Percentiles rank a stretch among this genome's conserved stretches.
phyloP scores from a whole-genome alignment of 257 asterid genomes.

The Jaltomata sinuosa region DNA sequence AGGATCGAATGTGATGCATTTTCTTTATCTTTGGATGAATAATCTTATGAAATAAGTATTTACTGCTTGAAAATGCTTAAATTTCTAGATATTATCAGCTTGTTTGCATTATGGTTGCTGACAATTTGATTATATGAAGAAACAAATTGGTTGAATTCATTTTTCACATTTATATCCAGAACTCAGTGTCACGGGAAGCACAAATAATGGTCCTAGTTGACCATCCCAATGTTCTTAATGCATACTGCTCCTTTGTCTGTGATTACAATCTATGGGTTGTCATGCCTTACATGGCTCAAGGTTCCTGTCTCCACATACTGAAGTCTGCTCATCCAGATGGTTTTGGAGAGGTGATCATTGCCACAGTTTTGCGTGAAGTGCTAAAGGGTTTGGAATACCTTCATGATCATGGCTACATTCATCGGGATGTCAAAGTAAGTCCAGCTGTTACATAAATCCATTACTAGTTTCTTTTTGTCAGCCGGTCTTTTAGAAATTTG shows the following conservation, averaged over 20 bases:
- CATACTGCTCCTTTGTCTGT: constrained; percentile 74
- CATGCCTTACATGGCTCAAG: constrained; percentile 87
- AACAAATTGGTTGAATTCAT: not conserved
- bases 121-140: not conserved
- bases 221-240: constrained; percentile 65
- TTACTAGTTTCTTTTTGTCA: not conserved
- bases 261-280: constrained; percentile 81
- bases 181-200: constrained; percentile 75
- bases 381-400: constrained; percentile 74
- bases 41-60: not conserved
- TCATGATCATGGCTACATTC: constrained; percentile 74
- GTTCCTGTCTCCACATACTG: constrained; percentile 82
- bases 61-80: not conserved
- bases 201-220: constrained; percentile 67
- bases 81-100: not conserved
- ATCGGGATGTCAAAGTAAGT: constrained; percentile 78
- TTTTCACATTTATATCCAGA: constrained; percentile 25
- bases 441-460: not conserved
- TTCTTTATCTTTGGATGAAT: not conserved
- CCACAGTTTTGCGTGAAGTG: constrained; percentile 57
- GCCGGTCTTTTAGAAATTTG: not conserved
- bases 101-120: not conserved
- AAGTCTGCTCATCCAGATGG: constrained; percentile 78
- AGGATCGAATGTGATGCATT: not conserved
- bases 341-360: constrained; percentile 65